Percentiles rank a stretch among this genome's conserved stretches.
Conservation (phyloP, 2,329 filamentous ascomycete genomes). For the Colletotrichum filicis region DNA sequence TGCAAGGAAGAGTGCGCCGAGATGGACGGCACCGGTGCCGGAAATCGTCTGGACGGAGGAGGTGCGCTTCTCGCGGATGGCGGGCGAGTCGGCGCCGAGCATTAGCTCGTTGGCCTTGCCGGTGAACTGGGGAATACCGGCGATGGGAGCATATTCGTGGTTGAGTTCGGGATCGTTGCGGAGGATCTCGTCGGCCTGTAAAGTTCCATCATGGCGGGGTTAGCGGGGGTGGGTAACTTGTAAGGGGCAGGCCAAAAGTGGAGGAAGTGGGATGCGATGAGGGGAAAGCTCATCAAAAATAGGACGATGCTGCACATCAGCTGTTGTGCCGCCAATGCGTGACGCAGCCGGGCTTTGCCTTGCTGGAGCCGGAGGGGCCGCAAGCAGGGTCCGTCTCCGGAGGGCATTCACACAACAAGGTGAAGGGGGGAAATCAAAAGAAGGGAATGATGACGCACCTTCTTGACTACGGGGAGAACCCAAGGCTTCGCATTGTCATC, state of each 20-base stretch:
- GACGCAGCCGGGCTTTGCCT: slow-evolving; percentile 20
- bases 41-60: slow-evolving; percentile 94
- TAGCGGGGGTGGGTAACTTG: slow-evolving; percentile 25
- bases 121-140: slow-evolving; percentile 87
- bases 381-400: background rate
- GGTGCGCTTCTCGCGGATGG: slow-evolving; percentile 83
- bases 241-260: slow-evolving; percentile 1
- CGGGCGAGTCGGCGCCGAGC: slow-evolving; percentile 82
- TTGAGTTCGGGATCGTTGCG: slow-evolving; percentile 90
- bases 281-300: slow-evolving; percentile 16
- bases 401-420: background rate
- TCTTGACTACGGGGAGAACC: slow-evolving; percentile 95
- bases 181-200: slow-evolving; percentile 90
- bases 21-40: slow-evolving; percentile 93
- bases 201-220: slow-evolving; percentile 36
- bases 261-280: slow-evolving; percentile 1
- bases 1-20: slow-evolving; percentile 92
- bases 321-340: slow-evolving; percentile 1
- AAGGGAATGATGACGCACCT: slow-evolving; percentile 68
- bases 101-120: slow-evolving; percentile 91
- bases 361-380: background rate
- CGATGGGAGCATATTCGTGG: slow-evolving; percentile 98
- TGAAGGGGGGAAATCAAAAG: background rate
- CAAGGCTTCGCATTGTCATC: slow-evolving; percentile 97
- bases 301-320: background rate